phyloP scores from a whole-genome alignment of 805 yeast species.

The Tetrapisispora arboricola region DNA sequence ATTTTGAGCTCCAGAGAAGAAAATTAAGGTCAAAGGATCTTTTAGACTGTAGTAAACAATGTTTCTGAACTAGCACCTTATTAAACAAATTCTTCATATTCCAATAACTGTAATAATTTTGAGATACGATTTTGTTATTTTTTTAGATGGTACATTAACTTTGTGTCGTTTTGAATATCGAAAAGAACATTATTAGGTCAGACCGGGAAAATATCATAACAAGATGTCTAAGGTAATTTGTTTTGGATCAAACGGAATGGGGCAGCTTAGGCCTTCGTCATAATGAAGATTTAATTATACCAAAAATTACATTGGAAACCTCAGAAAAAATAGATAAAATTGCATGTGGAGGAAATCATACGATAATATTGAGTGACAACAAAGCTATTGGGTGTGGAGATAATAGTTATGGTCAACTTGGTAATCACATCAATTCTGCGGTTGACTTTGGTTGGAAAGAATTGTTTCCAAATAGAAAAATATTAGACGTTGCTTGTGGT shows the following conservation, averaged over 20 bases:
- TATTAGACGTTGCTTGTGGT: constrained; percentile 51
- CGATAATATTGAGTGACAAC: constrained; percentile 43
- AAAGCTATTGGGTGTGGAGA: constrained; percentile 49
- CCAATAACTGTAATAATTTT: too few species aligned
- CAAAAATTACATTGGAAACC: constrained; percentile 17
- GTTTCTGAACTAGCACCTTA: too few species aligned
- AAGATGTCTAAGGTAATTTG: constrained; percentile 25
- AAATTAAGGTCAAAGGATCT: too few species aligned
- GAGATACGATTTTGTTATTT: too few species aligned
- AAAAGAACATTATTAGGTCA: too few species aligned
- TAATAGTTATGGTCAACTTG: constrained; percentile 42
- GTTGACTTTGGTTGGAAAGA: constrained; percentile 11
- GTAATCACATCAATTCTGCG: not conserved
- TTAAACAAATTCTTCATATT: too few species aligned
- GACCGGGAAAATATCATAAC: too few species aligned
- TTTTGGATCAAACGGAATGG: constrained; percentile 80
- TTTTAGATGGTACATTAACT: too few species aligned
- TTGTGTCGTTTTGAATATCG: too few species aligned
- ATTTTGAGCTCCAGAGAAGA: too few species aligned
- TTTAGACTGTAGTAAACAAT: too few species aligned
- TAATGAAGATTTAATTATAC: constrained; percentile 37
- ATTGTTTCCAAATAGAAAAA: constrained; percentile 21
- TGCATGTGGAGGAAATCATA: constrained; percentile 83
- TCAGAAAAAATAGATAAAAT: constrained; percentile 33
- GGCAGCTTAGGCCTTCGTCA: constrained; percentile 58